phyloP scores from a whole-genome alignment of 2,329 filamentous ascomycete species.

The Cyphellophora europaea region DNA sequence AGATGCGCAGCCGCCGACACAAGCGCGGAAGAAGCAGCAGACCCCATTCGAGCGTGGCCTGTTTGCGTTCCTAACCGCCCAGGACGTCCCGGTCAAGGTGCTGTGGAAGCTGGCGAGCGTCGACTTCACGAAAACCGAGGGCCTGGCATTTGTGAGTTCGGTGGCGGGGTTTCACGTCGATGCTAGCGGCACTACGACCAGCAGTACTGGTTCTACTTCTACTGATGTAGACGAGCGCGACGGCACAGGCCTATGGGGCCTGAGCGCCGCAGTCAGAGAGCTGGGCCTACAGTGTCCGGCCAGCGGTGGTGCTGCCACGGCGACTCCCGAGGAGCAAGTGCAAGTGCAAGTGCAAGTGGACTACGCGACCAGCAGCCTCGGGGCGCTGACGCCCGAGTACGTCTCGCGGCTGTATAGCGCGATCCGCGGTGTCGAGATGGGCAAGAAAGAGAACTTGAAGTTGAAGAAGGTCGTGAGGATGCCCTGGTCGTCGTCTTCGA shows the following conservation, averaged over 20 bases:
- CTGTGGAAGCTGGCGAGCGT: conserved; percentile 63
- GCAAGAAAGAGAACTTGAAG: too few species aligned
- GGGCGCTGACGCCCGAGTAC: conserved; percentile 61
- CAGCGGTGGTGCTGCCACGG: too few species aligned
- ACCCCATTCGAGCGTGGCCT: conserved; percentile 62
- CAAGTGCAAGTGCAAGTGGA: conserved; percentile 13
- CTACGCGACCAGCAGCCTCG: conserved; percentile 61
- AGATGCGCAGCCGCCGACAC: conserved; percentile 6
- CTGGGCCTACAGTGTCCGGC: conserved; percentile 60
- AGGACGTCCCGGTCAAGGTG: conserved; percentile 55
- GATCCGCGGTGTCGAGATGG: too few species aligned
- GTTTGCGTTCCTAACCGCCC: conserved; percentile 58
- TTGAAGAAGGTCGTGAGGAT: too few species aligned
- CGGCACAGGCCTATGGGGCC: conserved; percentile 64
- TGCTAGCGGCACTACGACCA: conserved; percentile 11
- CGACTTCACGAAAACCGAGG: conserved; percentile 65
- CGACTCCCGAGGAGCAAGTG: conserved; percentile 36
- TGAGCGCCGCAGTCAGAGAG: conserved; percentile 56
- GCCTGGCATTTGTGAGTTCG: conserved; percentile 74
- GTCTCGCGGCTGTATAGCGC: conserved; percentile 52
- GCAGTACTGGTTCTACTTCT: background rate
- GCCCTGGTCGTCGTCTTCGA: too few species aligned
- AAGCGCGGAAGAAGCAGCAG: too few species aligned
- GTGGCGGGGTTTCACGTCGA: conserved; percentile 52
- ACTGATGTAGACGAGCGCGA: too few species aligned